Evolutionary conservation across 495 filamentous ascomycete genomes (phyloP).

Genomic region (Annulohypoxylon moriforme): DNA sequence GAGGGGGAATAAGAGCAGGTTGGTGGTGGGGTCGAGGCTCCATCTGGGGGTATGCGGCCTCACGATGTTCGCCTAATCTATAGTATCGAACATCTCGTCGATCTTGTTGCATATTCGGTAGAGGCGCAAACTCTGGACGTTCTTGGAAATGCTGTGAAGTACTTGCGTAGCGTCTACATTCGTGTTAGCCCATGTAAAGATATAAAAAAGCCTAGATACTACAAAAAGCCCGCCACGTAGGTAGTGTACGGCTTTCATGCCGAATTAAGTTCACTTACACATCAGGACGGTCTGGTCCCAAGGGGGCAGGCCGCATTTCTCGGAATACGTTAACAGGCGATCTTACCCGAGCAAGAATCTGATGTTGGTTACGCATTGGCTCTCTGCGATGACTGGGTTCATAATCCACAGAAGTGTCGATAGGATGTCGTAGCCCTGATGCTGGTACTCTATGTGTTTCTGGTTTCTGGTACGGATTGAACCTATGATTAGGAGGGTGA

Average conservation of each 20-base stretch:
- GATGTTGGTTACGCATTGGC: conserved; percentile 8
- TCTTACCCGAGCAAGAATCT: conserved; percentile 16
- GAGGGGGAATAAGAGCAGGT: conserved; percentile 23
- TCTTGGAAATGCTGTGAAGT: background rate
- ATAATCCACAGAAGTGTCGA: conserved; percentile 10
- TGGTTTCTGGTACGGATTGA: conserved; percentile 22
- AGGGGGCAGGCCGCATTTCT: conserved; percentile 13
- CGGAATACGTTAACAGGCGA: conserved; percentile 11
- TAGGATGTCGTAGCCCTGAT: background rate
- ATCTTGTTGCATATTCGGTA: conserved; percentile 1
- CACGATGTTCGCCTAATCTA: background rate
- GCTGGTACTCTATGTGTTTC: conserved; percentile 7
- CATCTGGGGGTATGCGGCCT: background rate
- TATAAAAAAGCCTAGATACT: background rate
- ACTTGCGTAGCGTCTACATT: conserved; percentile 23
- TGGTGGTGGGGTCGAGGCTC: conserved; percentile 28
- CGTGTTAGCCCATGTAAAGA: conserved; percentile 17
- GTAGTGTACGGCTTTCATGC: background rate
- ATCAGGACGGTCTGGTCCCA: conserved; percentile 12
- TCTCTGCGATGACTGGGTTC: conserved; percentile 18
- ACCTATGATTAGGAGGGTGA: conserved; percentile 2
- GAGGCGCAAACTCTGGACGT: background rate
- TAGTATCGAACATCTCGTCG: conserved; percentile 7
- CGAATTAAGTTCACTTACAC: conserved; percentile 25
- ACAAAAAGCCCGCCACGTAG: background rate